Evolutionary conservation across 805 yeast species (phyloP).

Genomic region (Candida montana): DNA sequence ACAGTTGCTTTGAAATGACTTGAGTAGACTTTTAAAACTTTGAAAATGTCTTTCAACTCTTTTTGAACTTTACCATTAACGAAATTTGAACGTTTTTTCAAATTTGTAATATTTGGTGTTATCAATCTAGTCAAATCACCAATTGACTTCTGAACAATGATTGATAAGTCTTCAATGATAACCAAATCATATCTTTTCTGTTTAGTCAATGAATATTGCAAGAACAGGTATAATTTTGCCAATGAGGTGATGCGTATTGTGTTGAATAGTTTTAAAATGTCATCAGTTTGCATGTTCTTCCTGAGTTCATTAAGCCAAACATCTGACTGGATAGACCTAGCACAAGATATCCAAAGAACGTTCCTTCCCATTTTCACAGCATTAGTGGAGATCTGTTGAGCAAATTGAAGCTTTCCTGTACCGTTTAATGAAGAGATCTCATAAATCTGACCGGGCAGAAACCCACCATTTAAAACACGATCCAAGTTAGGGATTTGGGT

Average conservation of each 20-base stretch:
- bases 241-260: conserved; percentile 8
- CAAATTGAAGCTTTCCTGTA: conserved; percentile 16
- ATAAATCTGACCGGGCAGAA: conserved; percentile 22
- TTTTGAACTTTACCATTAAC: conserved; percentile 8
- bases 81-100: conserved; percentile 4
- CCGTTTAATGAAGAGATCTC: conserved; percentile 21
- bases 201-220: conserved; percentile 5
- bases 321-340: conserved; percentile 10
- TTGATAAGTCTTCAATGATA: conserved; percentile 22
- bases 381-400: conserved; percentile 11
- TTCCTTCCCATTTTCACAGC: conserved; percentile 12
- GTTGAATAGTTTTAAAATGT: not conserved
- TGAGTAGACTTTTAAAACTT: conserved; percentile 14
- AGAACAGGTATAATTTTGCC: conserved; percentile 11
- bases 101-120: not conserved
- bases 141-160: conserved; percentile 9
- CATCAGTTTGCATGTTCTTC: too few species aligned
- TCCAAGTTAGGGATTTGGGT: conserved; percentile 15
- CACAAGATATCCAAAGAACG: conserved; percentile 22
- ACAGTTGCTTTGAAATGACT: conserved; percentile 15
- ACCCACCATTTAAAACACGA: conserved; percentile 18
- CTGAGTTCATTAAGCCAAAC: not conserved
- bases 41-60: conserved; percentile 12
- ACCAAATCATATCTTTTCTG: conserved; percentile 13
- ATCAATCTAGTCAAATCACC: conserved; percentile 9